phyloP scores from a whole-genome alignment of 345 rosid species.

The Syzygium aqueum region DNA sequence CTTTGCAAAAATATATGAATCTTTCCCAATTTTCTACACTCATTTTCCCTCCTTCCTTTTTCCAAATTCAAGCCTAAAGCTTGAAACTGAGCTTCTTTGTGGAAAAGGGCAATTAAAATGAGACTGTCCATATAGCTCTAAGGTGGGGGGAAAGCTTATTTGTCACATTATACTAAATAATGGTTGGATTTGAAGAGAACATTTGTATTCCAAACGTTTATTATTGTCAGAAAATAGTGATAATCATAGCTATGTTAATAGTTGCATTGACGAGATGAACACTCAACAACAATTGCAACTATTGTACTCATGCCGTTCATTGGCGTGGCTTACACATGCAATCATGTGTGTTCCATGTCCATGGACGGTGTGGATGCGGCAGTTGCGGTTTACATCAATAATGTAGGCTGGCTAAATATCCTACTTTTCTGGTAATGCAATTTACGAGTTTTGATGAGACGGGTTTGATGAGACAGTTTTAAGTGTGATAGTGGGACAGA shows the following conservation, averaged over 20 bases:
- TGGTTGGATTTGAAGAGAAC: neutral
- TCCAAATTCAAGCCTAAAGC: neutral
- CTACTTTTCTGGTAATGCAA: neutral
- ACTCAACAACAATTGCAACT: neutral
- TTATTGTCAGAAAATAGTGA: neutral
- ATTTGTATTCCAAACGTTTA: neutral
- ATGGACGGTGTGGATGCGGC: neutral
- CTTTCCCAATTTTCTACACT: neutral
- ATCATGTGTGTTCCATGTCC: neutral
- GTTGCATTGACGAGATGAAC: neutral
- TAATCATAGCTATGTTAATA: neutral
- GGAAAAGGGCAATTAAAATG: neutral
- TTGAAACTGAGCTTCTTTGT: no score
- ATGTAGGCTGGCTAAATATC: neutral
- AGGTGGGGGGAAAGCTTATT: neutral
- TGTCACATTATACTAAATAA: neutral
- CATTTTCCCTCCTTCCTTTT: neutral
- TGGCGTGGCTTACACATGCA: neutral
- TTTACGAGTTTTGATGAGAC: neutral
- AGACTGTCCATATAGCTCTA: neutral
- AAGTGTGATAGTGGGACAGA: neutral
- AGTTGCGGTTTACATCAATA: neutral
- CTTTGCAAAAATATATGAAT: neutral
- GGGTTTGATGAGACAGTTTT: neutral
- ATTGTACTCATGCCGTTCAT: neutral